Base-by-base conservation (phyloP, 2,329 filamentous ascomycete species). In the Stemphylium beticola region DNA sequence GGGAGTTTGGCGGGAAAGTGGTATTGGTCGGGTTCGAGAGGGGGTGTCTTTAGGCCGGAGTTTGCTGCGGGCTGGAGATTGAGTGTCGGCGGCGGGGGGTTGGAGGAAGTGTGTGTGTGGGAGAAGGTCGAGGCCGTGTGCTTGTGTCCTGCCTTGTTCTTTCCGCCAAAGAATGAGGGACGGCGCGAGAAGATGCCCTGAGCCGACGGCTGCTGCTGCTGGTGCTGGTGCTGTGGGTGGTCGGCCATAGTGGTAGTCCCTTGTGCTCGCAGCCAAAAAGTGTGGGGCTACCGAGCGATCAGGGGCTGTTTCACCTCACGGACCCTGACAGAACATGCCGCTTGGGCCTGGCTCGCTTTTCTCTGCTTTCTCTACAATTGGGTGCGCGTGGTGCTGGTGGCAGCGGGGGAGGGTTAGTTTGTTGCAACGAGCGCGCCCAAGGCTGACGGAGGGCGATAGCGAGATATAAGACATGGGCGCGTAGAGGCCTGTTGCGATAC, bases 151-250 rank as follows among this genome's bases (percentile, higher is more conserved):
- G n/a, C n/a, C 43, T 58, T 61, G 52, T 43, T 49, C 54, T 51
- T 59, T 38, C 62, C 57, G 49, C 63, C 64, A 49, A 74, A 74
- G 60, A 74, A 65, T 37, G 69, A 73, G 39, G 69, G 67, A 8
- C 69, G 66, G 15, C 69, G 61, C 29, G 62, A 64, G 64, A 74
- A 74, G 66, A 73, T 58, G 60, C 63, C 53, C 43, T 53, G 39
- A 17, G 36, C 14, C 4, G 24, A 4, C 14, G 36, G 12, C 6
- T 15, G 22, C 4, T 29, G 26, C 24, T 42, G 40, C n/a, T 42
- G 29, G 11, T 32, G 26, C 26, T 18, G n/a, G n/a, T n/a, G 54
- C 18, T 38, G 52, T 12, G 32, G 38, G 56, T 43, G 40, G 58
- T 65, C 61, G 52, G 57, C 64, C 63, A 68, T 65, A 54, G 39